Base-by-base conservation (phyloP, 768 basidiomycete genomes). In the Ramaria sp. region DNA sequence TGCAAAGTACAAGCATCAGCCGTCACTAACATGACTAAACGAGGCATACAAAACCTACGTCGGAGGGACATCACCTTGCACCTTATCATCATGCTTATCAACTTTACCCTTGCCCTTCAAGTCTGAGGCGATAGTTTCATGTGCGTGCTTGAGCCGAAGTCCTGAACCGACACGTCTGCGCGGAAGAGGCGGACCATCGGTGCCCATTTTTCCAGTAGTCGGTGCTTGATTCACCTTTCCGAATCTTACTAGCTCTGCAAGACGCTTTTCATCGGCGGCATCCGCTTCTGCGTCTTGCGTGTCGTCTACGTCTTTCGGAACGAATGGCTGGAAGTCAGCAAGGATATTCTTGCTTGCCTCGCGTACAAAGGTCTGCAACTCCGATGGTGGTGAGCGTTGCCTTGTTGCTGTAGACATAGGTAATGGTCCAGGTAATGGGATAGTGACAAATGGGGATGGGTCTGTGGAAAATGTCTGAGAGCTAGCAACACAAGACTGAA, bases 381-480 rank as follows among this genome's bases (percentile, higher is more conserved):
- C 70, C 8, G 50, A 42, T 18, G 57, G 57, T 5, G 41, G 2
- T 10, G 53, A 37, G 10, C 16, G 24, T 30, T 44, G 47, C 22
- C 34, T 30, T 15, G 44, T 47, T 32, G 57, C 34, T 10, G 55
- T 5, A 43, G 48, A 58, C 42, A 48, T 7, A 7, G 20, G 43
- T 48, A 8, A 25, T 22, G 57, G 24, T 3, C 38, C 55, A 27
- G 48, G 47, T 50, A 51, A 15, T 13, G 38, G 16, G 49, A 57
- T 58, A 20, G 59, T 37, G 9, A 48, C 27, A 22, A 87, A 69
- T 8, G 78, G 73, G 4, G 70, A 65, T 1, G 82, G 72, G 59
- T 87, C 85, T 85, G 56, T 20, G 13, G n/a, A 5, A 15, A 47
- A 36, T 51, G 22, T 56, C 27, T 34, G 45, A 42, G 51, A 52